Evolutionary conservation across 768 basidiomycete species (phyloP).

Genomic region (Chlorophyllum brunneum): DNA sequence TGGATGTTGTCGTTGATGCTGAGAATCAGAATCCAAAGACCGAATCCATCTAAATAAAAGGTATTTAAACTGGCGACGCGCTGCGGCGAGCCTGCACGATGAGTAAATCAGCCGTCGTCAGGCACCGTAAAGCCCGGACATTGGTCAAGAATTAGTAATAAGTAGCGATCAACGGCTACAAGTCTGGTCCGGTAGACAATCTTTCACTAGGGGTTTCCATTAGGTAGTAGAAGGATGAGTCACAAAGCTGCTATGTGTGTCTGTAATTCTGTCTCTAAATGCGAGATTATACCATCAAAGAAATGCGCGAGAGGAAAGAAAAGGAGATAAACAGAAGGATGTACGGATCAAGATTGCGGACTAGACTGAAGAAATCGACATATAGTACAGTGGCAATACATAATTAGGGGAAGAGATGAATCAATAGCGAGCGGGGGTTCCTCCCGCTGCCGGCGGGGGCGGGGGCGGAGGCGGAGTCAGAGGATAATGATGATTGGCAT

Average conservation of each 20-base stretch:
- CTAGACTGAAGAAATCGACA: neutral
- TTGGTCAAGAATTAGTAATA: no score
- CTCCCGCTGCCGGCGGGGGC: neutral
- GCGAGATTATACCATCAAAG: neutral
- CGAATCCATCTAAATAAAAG: neutral
- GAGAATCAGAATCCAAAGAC: neutral
- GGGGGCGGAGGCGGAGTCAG: neutral
- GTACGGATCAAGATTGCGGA: neutral
- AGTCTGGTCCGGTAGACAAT: no score
- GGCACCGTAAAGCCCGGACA: no score
- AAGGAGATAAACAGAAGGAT: neutral
- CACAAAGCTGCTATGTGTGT: neutral
- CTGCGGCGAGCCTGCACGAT: no score
- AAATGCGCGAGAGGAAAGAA: neutral
- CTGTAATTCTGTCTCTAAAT: neutral
- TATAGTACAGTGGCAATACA: constrained; percentile 4
- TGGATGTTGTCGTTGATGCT: constrained; percentile 8
- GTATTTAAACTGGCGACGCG: neutral
- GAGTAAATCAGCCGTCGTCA: no score
- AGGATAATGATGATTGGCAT: no score
- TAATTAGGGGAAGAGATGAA: neutral
- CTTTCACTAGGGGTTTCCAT: no score
- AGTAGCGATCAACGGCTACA: no score
- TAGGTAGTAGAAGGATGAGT: no score
- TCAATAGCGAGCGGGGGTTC: constrained; percentile 2